phyloP scores from a whole-genome alignment of 2,329 filamentous ascomycete genomes.

The Clarireedia hainanense region DNA sequence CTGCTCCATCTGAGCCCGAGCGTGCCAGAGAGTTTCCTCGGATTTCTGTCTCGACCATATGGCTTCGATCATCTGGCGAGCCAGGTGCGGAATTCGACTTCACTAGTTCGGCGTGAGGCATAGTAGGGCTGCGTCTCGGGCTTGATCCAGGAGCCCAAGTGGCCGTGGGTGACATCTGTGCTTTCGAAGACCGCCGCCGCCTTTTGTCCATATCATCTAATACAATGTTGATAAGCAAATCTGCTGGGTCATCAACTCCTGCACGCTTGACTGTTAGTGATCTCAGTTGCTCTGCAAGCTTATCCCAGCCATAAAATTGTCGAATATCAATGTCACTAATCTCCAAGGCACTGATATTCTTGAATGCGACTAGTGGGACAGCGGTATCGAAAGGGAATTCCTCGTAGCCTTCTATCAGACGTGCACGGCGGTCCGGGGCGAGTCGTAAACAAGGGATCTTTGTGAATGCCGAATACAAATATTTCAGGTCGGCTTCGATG shows the following conservation, averaged over 20 bases:
- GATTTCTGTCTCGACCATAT: slow-evolving; percentile 25
- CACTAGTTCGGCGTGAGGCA: slow-evolving; percentile 57
- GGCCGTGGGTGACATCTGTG: slow-evolving; percentile 69
- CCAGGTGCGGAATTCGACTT: slow-evolving; percentile 58
- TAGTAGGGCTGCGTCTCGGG: slow-evolving; percentile 53
- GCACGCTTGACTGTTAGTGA: slow-evolving; percentile 85
- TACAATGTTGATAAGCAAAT: slow-evolving; percentile 87
- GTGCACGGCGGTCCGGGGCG: slow-evolving; percentile 86
- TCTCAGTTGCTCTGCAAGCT: slow-evolving; percentile 81
- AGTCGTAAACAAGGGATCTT: slow-evolving; percentile 91
- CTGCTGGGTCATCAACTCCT: slow-evolving; percentile 79
- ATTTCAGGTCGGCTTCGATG: slow-evolving; percentile 80
- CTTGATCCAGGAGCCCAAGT: slow-evolving; percentile 54
- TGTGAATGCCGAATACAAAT: slow-evolving; percentile 95
- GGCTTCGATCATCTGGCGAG: slow-evolving; percentile 28
- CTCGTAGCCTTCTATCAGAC: slow-evolving; percentile 86
- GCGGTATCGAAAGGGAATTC: slow-evolving; percentile 98
- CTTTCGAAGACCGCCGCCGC: slow-evolving; percentile 78
- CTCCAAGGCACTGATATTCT: slow-evolving; percentile 89
- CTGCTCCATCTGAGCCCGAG: slow-evolving; percentile 26
- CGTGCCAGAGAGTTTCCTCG: slow-evolving; percentile 21
- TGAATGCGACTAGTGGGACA: slow-evolving; percentile 93
- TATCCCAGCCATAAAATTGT: slow-evolving; percentile 96
- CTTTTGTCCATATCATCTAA: slow-evolving; percentile 94
- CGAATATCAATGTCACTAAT: slow-evolving; percentile 94